Evolutionary conservation across 1,284 basidiomycete species (phyloP).

Genomic region (Cryptococcus hybrid): DNA sequence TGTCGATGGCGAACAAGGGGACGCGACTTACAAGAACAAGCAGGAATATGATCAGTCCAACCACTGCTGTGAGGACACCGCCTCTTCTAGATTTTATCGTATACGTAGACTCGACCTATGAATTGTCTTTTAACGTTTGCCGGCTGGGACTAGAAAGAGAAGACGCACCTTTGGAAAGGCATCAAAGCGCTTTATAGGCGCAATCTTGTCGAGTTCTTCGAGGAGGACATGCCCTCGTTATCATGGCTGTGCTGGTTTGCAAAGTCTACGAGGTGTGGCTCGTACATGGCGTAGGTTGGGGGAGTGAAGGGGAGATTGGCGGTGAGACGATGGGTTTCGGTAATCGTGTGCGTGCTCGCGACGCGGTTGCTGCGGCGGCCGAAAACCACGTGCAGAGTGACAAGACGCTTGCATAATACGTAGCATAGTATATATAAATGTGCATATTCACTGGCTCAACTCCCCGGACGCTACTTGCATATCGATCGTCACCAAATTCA

Average conservation of each 20-base stretch:
- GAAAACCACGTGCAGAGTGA: not conserved
- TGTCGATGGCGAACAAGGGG: not conserved
- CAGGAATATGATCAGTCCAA: constrained; percentile 62
- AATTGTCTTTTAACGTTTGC: not conserved
- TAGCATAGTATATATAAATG: not conserved
- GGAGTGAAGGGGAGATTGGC: too few relatives aligned
- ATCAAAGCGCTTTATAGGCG: constrained; percentile 51
- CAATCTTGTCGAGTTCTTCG: constrained; percentile 50
- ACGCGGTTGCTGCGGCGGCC: not conserved
- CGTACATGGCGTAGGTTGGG: constrained; percentile 23
- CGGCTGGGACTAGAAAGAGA: not conserved
- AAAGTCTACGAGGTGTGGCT: constrained; percentile 32
- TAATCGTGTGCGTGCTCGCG: too few relatives aligned
- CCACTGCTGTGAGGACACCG: constrained; percentile 81
- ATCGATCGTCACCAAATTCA: constrained; percentile 19
- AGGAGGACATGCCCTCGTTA: constrained; percentile 31
- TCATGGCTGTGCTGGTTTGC: constrained; percentile 15
- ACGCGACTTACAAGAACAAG: constrained; percentile 37
- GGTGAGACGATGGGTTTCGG: too few relatives aligned
- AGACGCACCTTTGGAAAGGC: constrained; percentile 71
- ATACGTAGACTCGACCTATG: constrained; percentile 73
- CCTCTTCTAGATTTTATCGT: constrained; percentile 79
- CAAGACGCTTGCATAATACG: too few relatives aligned
- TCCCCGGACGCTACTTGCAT: constrained; percentile 1
- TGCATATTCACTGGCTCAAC: not conserved